A percentile compares a stretch with the other conserved stretches of the same genome.
Conservation (phyloP, 2,329 filamentous ascomycete species). For the Lachnellula occidentalis region DNA sequence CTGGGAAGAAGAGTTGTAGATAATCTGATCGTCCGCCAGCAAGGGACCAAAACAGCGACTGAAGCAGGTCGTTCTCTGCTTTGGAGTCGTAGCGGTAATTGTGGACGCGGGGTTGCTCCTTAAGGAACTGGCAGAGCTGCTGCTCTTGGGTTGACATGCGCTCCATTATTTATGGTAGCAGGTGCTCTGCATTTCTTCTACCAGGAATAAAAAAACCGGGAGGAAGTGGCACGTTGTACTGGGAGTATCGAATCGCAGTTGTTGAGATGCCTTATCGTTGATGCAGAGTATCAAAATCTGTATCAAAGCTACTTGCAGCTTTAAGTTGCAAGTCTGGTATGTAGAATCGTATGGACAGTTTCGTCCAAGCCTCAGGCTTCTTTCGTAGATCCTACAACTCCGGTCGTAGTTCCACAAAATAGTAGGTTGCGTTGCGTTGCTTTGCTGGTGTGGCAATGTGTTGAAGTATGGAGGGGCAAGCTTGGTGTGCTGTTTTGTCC, state of each 20-base stretch:
- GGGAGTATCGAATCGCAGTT: background rate
- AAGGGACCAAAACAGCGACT: constrained; percentile 81
- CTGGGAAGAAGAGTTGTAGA: constrained; percentile 75
- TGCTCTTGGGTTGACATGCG: constrained; percentile 64
- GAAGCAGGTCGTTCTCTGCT: constrained; percentile 67
- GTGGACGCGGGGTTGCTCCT: constrained; percentile 68
- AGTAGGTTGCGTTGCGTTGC: background rate
- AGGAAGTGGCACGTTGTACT: background rate
- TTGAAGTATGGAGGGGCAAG: constrained; percentile 1
- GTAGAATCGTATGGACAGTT: background rate
- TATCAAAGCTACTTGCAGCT: background rate
- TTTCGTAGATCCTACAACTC: background rate
- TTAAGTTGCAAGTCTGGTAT: background rate
- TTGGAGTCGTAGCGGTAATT: constrained; percentile 69
- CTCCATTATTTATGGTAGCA: constrained; percentile 38
- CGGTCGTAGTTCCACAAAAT: background rate
- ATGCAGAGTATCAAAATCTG: background rate
- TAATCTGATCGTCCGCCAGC: constrained; percentile 70
- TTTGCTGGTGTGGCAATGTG: constrained; percentile 1
- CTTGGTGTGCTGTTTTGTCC: constrained; percentile 7
- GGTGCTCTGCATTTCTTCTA: constrained; percentile 16
- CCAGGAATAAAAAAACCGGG: background rate
- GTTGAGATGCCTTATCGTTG: constrained; percentile 4
- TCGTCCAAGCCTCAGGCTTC: background rate
- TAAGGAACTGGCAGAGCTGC: constrained; percentile 77